Base-by-base conservation (phyloP, 2,329 filamentous ascomycete species). In the Lomentospora prolificans region DNA sequence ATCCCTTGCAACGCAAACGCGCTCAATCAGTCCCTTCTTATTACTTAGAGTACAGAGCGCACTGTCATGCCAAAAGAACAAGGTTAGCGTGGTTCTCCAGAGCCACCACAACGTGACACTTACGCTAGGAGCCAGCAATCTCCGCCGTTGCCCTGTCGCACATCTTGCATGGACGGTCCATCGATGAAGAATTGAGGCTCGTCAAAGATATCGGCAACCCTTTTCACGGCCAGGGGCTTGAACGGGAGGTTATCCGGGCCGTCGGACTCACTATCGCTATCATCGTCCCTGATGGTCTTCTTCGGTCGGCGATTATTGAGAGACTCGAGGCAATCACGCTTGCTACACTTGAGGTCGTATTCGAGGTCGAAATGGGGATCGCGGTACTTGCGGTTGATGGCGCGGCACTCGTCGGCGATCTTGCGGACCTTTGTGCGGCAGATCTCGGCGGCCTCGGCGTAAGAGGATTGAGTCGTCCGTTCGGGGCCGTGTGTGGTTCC, bases 341-440 rank as follows among this genome's bases (percentile, higher is more conserved):
- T 31, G 24, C 80, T 70, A 30, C 76, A 81, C 62, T 89, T 87
- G 59, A 90, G 75, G 66, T 91, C 88, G 36, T 80, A 74, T 65
- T 94, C 89, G 53, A 95, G 82, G 66, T 95, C 87, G 65, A 95
- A 95, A 67, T 94, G 84, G n/a, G 85, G 81, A 65, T 95, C 89
- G 14, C 86, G 80, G 66, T 95, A 96, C 68, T 90, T 92, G 51
- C 27, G 53, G 68, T 95, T 95, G 57, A 90, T 75, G 7, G 87
- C 79, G 22, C 82, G 77, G 66, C 89, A 95, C 64, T 84, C 81
- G 57, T 75, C 74, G 51, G 81, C 75, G 58, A 85, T 84, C 65
- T 81, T 79, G 25, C 73, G 75, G 3, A 78, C 86, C 70, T 78
- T 87, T 56, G 78, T 79, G 55, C 74, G 76, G 69, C 89, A 95